Percentiles rank a stretch among this genome's conserved stretches.
phyloP scores from a whole-genome alignment of 805 yeast genomes.

The Teunomyces barrocoloradensis region DNA sequence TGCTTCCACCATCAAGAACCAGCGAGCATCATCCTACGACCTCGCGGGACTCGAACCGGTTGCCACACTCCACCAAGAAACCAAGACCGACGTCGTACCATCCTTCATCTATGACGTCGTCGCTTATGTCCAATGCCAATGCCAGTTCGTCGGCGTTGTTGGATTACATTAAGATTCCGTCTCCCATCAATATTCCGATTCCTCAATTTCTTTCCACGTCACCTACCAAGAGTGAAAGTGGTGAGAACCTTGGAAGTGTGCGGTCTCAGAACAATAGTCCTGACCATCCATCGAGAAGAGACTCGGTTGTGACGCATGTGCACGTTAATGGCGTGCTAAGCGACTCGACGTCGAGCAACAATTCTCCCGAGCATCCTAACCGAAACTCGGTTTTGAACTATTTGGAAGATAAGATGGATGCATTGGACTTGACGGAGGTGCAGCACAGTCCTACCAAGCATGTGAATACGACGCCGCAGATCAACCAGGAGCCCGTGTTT shows the following conservation, averaged over 20 bases:
- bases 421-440: slow-evolving; percentile 35
- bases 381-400: slow-evolving; percentile 41
- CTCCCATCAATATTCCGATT: slow-evolving; percentile 29
- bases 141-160: slow-evolving; percentile 18
- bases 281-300: slow-evolving; percentile 23
- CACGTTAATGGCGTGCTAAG: slow-evolving; percentile 44
- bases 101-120: slow-evolving; percentile 52
- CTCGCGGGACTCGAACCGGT: slow-evolving; percentile 25
- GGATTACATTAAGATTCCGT: slow-evolving; percentile 35
- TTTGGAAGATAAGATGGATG: slow-evolving; percentile 44
- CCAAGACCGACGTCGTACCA: slow-evolving; percentile 86
- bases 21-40: slow-evolving; percentile 7
- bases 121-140: slow-evolving; percentile 16
- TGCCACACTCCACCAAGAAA: slow-evolving; percentile 49
- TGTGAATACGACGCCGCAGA: slow-evolving; percentile 23
- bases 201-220: slow-evolving; percentile 38
- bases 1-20: slow-evolving; percentile 11
- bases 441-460: slow-evolving; percentile 21
- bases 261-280: slow-evolving; percentile 12
- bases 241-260: slow-evolving; percentile 13
- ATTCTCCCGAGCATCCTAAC: slow-evolving; percentile 19
- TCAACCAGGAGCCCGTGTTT: slow-evolving; percentile 30
- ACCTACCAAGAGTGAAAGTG: slow-evolving; percentile 31
- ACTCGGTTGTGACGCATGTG: slow-evolving; percentile 42
- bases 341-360: slow-evolving; percentile 9